Evolutionary conservation across 2,329 filamentous ascomycete genomes (phyloP).

Genomic region (Fusarium keratoplasticum): DNA sequence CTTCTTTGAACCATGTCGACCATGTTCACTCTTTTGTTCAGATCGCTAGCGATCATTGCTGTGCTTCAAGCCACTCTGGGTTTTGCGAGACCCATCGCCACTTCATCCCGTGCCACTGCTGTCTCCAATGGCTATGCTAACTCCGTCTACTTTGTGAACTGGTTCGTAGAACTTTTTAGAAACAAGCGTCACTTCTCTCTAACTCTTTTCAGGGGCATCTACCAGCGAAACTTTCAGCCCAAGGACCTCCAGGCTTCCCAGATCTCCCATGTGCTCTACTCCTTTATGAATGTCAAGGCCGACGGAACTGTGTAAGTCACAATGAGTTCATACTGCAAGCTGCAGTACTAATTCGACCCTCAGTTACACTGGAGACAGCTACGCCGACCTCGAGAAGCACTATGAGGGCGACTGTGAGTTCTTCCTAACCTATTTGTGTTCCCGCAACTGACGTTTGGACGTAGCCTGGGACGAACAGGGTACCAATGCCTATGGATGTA

Average conservation of each 20-base stretch:
- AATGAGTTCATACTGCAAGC: no score
- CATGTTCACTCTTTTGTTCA: conserved; percentile 45
- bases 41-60: conserved; percentile 43
- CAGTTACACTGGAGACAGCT: conserved; percentile 74
- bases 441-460: background rate
- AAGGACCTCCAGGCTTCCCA: conserved; percentile 51
- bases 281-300: conserved; percentile 80
- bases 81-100: conserved; percentile 34
- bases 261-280: conserved; percentile 82
- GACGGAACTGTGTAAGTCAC: conserved; percentile 76
- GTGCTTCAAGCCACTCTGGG: conserved; percentile 40
- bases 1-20: conserved; percentile 4
- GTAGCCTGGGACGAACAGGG: conserved; percentile 17
- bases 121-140: conserved; percentile 39
- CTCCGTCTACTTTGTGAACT: conserved; percentile 29
- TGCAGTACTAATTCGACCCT: background rate
- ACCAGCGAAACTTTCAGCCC: conserved; percentile 45
- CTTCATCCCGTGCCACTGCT: background rate
- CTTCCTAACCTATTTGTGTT: no score
- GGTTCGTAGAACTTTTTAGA: conserved; percentile 44
- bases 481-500: conserved; percentile 31
- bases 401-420: conserved; percentile 66
- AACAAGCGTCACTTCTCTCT: conserved; percentile 55
- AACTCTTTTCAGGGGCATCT: conserved; percentile 18
- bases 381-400: conserved; percentile 79